Conservation (phyloP, 495 filamentous ascomycete genomes). For the Daldinia decipiens region DNA sequence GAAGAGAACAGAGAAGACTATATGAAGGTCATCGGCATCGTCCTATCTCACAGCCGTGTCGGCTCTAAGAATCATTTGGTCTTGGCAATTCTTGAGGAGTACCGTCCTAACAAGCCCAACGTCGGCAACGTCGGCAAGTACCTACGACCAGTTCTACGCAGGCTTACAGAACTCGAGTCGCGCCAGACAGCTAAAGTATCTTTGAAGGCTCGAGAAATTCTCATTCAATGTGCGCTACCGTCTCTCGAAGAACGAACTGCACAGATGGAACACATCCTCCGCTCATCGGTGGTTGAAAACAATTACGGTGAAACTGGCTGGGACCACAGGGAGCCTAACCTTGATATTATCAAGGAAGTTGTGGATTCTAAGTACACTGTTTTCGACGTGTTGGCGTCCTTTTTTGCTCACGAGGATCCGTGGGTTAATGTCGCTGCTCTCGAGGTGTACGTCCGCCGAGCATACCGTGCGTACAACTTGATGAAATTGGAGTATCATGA, state of each 20-base stretch:
- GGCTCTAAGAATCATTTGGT: conserved; percentile 94
- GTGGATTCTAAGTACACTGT: conserved; percentile 98
- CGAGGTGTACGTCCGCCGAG: conserved; percentile 95
- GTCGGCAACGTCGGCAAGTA: conserved; percentile 87
- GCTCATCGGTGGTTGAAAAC: conserved; percentile 95
- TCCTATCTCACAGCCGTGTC: conserved; percentile 92
- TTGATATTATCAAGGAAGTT: conserved; percentile 91
- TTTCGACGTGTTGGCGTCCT: conserved; percentile 92
- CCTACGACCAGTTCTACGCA: conserved; percentile 83
- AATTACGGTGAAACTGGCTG: conserved; percentile 96
- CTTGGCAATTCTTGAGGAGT: conserved; percentile 90
- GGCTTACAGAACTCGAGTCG: conserved; percentile 90
- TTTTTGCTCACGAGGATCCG: conserved; percentile 92
- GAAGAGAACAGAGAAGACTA: conserved; percentile 97
- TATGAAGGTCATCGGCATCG: conserved; percentile 80
- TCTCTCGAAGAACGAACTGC: conserved; percentile 92
- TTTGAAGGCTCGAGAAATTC: conserved; percentile 93
- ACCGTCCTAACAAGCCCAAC: conserved; percentile 92
- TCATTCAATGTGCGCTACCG: conserved; percentile 96
- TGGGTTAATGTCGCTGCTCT: conserved; percentile 95
- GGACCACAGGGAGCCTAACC: conserved; percentile 92
- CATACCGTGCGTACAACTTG: conserved; percentile 93
- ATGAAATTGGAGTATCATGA: conserved; percentile 88
- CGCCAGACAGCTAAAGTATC: conserved; percentile 93
- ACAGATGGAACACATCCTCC: conserved; percentile 99